Evolutionary conservation across 371 early-diverging fungal genomes (phyloP).

Genomic region (Mucor ambiguus): DNA sequence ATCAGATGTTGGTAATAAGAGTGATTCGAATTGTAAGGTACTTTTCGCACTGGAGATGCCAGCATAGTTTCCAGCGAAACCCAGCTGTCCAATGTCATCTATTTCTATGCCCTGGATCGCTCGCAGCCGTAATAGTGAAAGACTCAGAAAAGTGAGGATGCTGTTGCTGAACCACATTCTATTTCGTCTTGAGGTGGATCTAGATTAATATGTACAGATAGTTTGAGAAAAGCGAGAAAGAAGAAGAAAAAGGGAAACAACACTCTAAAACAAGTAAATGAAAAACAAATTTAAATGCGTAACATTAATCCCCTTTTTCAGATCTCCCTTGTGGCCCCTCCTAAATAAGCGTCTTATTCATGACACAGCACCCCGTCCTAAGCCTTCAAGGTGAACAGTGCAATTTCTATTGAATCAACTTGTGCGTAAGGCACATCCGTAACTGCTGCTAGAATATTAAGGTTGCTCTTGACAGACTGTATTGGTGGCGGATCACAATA

Average conservation of each 20-base stretch:
- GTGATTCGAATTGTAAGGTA: conserved; percentile 26
- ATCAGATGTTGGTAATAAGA: not conserved
- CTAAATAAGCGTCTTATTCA: not conserved
- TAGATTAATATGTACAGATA: not conserved
- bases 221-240: not conserved
- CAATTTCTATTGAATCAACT: too few relatives aligned
- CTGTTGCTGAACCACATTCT: conserved; percentile 3
- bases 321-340: not conserved
- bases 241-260: not conserved
- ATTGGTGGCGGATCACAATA: too few relatives aligned
- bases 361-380: too few relatives aligned
- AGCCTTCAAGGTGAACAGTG: too few relatives aligned
- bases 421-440: too few relatives aligned
- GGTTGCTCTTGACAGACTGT: too few relatives aligned
- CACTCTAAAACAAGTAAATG: not conserved
- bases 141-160: not conserved
- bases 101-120: not conserved
- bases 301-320: conserved; percentile 8
- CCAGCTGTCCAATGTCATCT: conserved; percentile 33
- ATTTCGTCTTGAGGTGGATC: too few relatives aligned
- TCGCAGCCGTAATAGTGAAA: not conserved
- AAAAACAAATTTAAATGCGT: conserved; percentile 10
- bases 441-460: too few relatives aligned
- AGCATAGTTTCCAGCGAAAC: conserved; percentile 43
- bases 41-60: conserved; percentile 35